Conservation (phyloP, 805 yeast genomes). For the Nakazawaea anatomiae region DNA sequence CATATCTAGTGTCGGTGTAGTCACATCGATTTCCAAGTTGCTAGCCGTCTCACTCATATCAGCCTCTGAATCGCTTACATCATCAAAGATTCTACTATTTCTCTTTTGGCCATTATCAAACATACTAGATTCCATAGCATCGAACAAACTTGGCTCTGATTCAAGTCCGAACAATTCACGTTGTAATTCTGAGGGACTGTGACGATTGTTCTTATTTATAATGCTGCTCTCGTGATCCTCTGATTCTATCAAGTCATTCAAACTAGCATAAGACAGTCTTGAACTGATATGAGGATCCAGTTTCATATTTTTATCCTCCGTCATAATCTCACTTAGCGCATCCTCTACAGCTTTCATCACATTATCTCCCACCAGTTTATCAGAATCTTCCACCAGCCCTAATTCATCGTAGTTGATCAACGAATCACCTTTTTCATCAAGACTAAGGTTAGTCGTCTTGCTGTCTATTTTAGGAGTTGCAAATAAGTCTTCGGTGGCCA, state of each 20-base stretch:
- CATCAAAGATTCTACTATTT: constrained; percentile 28
- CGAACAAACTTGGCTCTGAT: constrained; percentile 26
- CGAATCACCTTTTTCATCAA: neutral
- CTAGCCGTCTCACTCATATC: constrained; percentile 16
- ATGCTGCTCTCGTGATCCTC: neutral
- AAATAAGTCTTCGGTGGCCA: constrained; percentile 33
- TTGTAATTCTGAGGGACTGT: constrained; percentile 19
- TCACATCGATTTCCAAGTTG: neutral
- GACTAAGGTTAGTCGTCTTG: neutral
- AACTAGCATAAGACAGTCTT: constrained; percentile 2
- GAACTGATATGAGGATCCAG: neutral
- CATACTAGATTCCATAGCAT: constrained; percentile 18
- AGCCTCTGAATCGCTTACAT: constrained; percentile 21
- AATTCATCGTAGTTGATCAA: neutral
- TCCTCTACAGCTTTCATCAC: constrained; percentile 61
- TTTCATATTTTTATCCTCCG: constrained; percentile 12
- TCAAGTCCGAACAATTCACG: constrained; percentile 29
- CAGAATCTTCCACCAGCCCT: constrained; percentile 17
- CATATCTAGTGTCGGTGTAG: constrained; percentile 3
- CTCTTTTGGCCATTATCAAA: constrained; percentile 12
- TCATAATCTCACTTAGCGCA: constrained; percentile 58
- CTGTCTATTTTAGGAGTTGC: neutral
- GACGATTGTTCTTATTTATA: neutral
- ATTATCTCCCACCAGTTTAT: constrained; percentile 32
- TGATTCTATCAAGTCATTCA: neutral